Conservation (phyloP, 1,284 basidiomycete genomes). For the Irpex lacteus region DNA sequence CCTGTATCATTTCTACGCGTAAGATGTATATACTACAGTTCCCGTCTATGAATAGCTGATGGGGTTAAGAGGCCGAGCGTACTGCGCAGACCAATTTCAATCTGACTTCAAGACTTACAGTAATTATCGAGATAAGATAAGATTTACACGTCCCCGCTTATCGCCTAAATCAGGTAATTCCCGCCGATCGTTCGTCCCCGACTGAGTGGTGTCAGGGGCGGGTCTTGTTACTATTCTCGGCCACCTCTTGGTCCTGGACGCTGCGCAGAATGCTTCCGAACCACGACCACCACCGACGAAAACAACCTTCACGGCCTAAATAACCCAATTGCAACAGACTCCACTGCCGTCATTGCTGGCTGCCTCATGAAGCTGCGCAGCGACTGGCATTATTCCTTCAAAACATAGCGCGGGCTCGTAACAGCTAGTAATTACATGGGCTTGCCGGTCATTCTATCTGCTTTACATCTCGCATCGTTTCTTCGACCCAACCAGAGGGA, state of each 20-base stretch:
- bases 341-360: not conserved
- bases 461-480: conserved; percentile 1
- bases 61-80: not conserved
- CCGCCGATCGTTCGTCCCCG: not conserved
- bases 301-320: not conserved
- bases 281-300: not conserved
- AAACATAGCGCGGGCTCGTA: not conserved
- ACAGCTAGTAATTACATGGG: conserved; percentile 1
- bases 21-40: too few relatives aligned
- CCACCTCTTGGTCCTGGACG: not conserved
- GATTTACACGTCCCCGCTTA: not conserved
- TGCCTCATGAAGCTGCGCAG: not conserved
- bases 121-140: not conserved
- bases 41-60: too few relatives aligned
- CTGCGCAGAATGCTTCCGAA: not conserved
- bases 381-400: not conserved
- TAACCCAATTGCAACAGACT: not conserved
- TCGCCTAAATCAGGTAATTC: not conserved
- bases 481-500: not conserved
- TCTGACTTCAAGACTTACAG: not conserved
- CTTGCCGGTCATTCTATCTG: conserved; percentile 5
- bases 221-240: not conserved
- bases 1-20: too few relatives aligned
- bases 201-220: not conserved
- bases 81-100: not conserved